Evolutionary conservation across 768 basidiomycete species (phyloP), one percentile per base, ranked within the genome.

Genomic region (Suillus americanus): DNA sequence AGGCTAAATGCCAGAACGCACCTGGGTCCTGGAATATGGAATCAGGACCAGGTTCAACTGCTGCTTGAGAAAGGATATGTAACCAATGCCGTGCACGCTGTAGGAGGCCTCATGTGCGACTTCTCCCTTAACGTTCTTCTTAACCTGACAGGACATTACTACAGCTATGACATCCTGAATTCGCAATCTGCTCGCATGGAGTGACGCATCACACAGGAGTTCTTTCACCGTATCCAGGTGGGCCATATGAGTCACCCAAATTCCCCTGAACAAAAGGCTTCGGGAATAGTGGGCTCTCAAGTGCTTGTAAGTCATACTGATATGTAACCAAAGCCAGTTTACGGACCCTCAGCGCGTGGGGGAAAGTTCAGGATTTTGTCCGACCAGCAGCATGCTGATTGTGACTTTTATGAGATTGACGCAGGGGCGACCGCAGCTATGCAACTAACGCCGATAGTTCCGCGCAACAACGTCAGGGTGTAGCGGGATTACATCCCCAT

Each of bases 61-160:
- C 71, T 20, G 82, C 71, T 4, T 85, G 83, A 83, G 82, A 78
- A 65, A 79, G 76, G 55, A 73, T 86, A 57, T n/a, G 5, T 30
- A 30, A 80, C 77, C 1, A 81, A 82, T 56, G 78, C 77, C 2
- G 82, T 87, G 9, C 84, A 86, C 67, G 68, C 71, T 9, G 80
- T 78, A 43, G 82, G 81, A 9, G 77, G 79, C 8, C 66, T 53
- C 86, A 87, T 77, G 78, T 79, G 51, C 18, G 73, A 40, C 23
- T 23, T 40, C 60, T 33, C 8, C 57, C 37, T 16, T 25, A 10
- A 35, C 13, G 3, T 5, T 43, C 25, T 14, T 14, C 30, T 35
- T 30, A 3, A 18, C n/a, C 45, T 28, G 46, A 28, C 20, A 13
- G 10, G 6, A n/a, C 28, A n/a, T 30, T 40, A 37, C 28, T 62